phyloP scores from a whole-genome alignment of 1,139 yeast species.

The Diutina pseudorugosa region DNA sequence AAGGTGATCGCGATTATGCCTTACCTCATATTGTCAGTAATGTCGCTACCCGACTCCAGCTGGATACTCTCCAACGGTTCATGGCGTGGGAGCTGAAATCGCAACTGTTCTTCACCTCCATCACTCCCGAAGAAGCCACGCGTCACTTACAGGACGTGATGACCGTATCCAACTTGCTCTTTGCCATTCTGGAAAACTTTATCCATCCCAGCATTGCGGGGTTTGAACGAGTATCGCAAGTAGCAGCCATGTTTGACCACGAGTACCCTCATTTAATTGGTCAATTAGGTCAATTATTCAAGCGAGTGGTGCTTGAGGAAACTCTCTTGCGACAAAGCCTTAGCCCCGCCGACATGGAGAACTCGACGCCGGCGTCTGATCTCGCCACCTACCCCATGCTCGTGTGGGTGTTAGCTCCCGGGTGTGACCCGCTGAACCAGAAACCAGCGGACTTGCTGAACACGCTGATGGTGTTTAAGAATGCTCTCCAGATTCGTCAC shows the following conservation, averaged over 20 bases:
- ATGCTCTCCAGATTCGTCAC: slow-evolving; percentile 43
- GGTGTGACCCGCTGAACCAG: neutral
- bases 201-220: slow-evolving; percentile 39
- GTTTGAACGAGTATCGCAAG: slow-evolving; percentile 33
- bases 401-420: slow-evolving; percentile 13
- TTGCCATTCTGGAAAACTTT: slow-evolving; percentile 39
- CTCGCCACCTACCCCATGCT: slow-evolving; percentile 21
- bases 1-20: slow-evolving; percentile 40
- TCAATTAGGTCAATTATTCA: slow-evolving; percentile 31
- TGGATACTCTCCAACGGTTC: slow-evolving; percentile 6
- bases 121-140: slow-evolving; percentile 20
- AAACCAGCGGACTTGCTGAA: slow-evolving; percentile 13
- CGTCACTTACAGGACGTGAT: slow-evolving; percentile 22
- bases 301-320: slow-evolving; percentile 47
- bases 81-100: slow-evolving; percentile 6
- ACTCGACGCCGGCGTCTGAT: slow-evolving; percentile 22
- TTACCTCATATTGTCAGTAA: slow-evolving; percentile 13
- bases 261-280: slow-evolving; percentile 11
- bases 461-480: slow-evolving; percentile 46
- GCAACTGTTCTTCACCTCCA: slow-evolving; percentile 17
- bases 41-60: neutral
- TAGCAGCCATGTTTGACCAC: slow-evolving; percentile 30
- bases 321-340: slow-evolving; percentile 31
- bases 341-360: slow-evolving; percentile 35
- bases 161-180: slow-evolving; percentile 26